A percentile compares a stretch with the other conserved stretches of the same genome.
phyloP scores from a whole-genome alignment of 768 basidiomycete genomes.

The Stropharia rugosoannulata region DNA sequence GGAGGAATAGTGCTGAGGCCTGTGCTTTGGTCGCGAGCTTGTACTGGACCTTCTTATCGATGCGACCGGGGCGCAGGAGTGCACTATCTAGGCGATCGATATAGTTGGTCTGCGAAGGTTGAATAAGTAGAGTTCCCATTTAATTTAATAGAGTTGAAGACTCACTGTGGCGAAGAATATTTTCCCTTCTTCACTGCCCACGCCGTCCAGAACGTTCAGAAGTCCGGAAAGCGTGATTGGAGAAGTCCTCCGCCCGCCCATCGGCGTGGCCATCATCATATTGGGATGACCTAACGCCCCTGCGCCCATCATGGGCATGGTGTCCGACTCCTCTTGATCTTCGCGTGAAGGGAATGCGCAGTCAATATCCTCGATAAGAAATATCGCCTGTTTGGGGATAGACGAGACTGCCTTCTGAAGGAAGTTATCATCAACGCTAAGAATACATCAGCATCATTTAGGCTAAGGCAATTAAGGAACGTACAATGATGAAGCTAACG shows the following conservation, averaged over 20 bases:
- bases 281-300: neutral
- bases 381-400: slow-evolving; percentile 51
- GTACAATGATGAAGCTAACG: slow-evolving; percentile 47
- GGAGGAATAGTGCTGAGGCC: slow-evolving; percentile 44
- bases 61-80: slow-evolving; percentile 54
- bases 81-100: slow-evolving; percentile 56
- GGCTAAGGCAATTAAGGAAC: slow-evolving; percentile 10
- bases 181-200: slow-evolving; percentile 61
- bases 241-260: slow-evolving; percentile 19
- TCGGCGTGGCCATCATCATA: slow-evolving; percentile 11
- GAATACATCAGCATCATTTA: slow-evolving; percentile 4
- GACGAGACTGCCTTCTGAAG: slow-evolving; percentile 44
- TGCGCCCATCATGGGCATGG: neutral
- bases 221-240: slow-evolving; percentile 53
- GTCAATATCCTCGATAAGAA: slow-evolving; percentile 62
- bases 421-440: slow-evolving; percentile 49
- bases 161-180: slow-evolving; percentile 59
- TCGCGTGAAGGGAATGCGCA: slow-evolving; percentile 54
- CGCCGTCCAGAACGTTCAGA: slow-evolving; percentile 59
- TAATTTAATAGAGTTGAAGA: neutral
- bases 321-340: slow-evolving; percentile 23
- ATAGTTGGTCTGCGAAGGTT: slow-evolving; percentile 44
- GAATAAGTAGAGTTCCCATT: neutral
- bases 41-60: slow-evolving; percentile 55
- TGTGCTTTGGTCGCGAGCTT: slow-evolving; percentile 46